These are phyloP conservation scores for Carallia pectinifolia DNA, from an alignment of 345 rosid genomes.

Conservation along the genomic window DNA sequence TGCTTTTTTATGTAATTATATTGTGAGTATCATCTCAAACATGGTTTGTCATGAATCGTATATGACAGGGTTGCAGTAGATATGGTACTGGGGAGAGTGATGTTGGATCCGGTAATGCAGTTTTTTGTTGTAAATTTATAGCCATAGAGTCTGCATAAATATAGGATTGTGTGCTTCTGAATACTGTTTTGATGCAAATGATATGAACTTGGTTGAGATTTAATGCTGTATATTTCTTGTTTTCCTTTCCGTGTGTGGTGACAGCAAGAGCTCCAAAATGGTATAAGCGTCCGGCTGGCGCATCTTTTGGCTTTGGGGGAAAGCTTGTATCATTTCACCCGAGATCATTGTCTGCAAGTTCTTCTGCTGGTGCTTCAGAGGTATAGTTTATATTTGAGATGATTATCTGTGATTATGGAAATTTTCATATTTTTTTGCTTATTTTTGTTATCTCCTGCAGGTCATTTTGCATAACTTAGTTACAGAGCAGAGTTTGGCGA, in stretches of 20 bases:
- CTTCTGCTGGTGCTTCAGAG: conserved; percentile 55
- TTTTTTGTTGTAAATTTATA: neutral
- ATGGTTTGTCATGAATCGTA: conserved; percentile 12
- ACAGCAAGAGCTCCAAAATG: conserved; percentile 93
- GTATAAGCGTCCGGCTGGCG: conserved; percentile 90
- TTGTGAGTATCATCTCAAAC: neutral
- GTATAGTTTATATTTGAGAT: conserved; percentile 34
- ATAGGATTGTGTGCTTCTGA: neutral
- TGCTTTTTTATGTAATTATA: neutral
- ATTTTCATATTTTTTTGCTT: conserved; percentile 12
- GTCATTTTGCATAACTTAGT: conserved; percentile 72
- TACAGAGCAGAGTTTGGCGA: conserved; percentile 75
- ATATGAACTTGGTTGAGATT: neutral
- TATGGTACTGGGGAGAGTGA: conserved; percentile 52
- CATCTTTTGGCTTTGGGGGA: conserved; percentile 98
- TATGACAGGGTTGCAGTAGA: conserved; percentile 77
- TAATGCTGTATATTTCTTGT: conserved; percentile 8
- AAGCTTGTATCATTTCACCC: conserved; percentile 84
- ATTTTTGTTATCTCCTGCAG: conserved; percentile 39
- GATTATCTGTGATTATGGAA: conserved; percentile 6
- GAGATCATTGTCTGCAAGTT: conserved; percentile 29
- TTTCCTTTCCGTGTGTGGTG: conserved; percentile 30
- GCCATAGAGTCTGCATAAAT: neutral
- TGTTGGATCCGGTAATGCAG: conserved; percentile 61
- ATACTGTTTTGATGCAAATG: neutral